Conservation (phyloP, 352 stramenopile genomes). For the Halophytophthora batemanensis region DNA sequence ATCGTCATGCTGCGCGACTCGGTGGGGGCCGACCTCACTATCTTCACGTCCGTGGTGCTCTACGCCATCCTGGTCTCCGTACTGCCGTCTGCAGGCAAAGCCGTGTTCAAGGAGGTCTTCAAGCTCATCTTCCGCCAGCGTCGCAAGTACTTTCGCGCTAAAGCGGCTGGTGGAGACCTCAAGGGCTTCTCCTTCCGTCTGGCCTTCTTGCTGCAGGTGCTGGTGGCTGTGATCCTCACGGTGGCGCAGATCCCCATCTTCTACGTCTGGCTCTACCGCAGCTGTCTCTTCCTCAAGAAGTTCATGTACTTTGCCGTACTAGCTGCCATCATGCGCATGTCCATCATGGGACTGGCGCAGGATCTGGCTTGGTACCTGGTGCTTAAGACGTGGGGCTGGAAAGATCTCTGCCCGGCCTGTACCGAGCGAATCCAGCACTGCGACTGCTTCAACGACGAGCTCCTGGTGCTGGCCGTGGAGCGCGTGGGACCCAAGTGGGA, state of each 20-base stretch:
- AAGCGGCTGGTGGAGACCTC: conserved; percentile 38
- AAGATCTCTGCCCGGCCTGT: conserved; percentile 61
- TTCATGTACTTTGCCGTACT: conserved; percentile 70
- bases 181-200: conserved; percentile 52
- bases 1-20: conserved; percentile 56
- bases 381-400: conserved; percentile 56
- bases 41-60: conserved; percentile 37
- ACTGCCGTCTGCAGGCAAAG: conserved; percentile 54
- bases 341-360: conserved; percentile 42
- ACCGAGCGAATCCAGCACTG: conserved; percentile 59
- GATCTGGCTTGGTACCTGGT: conserved; percentile 56
- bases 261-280: conserved; percentile 66
- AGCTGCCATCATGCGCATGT: conserved; percentile 54
- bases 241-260: conserved; percentile 51
- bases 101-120: conserved; percentile 73
- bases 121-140: conserved; percentile 73
- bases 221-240: conserved; percentile 50
- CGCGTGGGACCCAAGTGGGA: conserved; percentile 62
- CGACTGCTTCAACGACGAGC: conserved; percentile 71
- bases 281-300: conserved; percentile 56
- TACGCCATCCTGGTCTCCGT: conserved; percentile 58
- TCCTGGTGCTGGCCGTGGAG: conserved; percentile 56
- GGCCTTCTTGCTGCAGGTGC: conserved; percentile 50
- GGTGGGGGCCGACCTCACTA: conserved; percentile 31
- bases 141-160: conserved; percentile 62